Conservation (phyloP, 2,329 filamentous ascomycete genomes). For the Pestalotiopsis sp. region DNA sequence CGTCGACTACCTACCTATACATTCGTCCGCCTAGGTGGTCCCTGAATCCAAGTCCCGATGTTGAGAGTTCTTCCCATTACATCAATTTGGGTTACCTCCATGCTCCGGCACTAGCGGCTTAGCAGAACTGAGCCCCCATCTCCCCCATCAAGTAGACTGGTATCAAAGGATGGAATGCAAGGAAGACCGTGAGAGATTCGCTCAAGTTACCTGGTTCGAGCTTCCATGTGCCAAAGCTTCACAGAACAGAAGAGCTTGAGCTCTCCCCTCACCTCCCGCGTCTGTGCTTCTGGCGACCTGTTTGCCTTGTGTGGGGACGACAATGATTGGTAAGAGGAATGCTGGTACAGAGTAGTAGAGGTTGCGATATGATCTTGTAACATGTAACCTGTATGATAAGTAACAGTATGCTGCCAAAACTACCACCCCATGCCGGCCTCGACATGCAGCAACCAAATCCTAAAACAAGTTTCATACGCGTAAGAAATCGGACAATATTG, state of each 20-base stretch:
- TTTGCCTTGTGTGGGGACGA: background rate
- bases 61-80: too few relatives aligned
- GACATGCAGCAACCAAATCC: background rate
- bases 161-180: background rate
- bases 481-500: too few relatives aligned
- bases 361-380: background rate
- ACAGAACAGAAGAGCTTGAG: too few relatives aligned
- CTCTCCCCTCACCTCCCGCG: background rate
- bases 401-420: background rate
- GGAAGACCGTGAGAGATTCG: background rate
- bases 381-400: background rate
- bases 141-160: background rate
- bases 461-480: background rate
- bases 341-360: background rate
- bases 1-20: too few relatives aligned
- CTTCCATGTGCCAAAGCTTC: background rate
- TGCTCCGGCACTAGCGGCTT: too few relatives aligned
- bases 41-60: too few relatives aligned
- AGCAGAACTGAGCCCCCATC: too few relatives aligned
- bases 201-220: background rate
- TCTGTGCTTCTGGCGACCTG: background rate
- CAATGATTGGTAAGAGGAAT: background rate
- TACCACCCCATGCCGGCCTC: too few relatives aligned
- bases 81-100: too few relatives aligned
- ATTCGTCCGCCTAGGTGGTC: too few relatives aligned